Evolutionary conservation across 768 basidiomycete genomes (phyloP).

Genomic region (Boletus rubescentipes): DNA sequence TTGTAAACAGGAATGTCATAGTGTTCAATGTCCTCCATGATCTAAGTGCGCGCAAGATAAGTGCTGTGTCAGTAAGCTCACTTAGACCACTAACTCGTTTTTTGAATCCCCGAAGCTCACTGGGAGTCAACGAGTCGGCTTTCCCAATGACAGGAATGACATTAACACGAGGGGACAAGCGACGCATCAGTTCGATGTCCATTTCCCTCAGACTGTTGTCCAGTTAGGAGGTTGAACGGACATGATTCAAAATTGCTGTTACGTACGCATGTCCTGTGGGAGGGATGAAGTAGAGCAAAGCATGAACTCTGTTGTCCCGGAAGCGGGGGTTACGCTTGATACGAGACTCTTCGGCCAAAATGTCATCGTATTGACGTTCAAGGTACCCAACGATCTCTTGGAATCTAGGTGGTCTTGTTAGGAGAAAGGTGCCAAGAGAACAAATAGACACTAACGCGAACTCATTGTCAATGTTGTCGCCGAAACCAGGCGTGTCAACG

Average conservation of each 20-base stretch:
- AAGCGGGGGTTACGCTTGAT: slow-evolving; percentile 99
- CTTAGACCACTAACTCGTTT: slow-evolving; percentile 60
- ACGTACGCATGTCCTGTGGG: slow-evolving; percentile 97
- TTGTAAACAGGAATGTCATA: slow-evolving; percentile 99
- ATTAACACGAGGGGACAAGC: slow-evolving; percentile 95
- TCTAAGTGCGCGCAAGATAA: slow-evolving; percentile 48
- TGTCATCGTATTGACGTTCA: slow-evolving; percentile 98
- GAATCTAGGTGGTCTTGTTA: slow-evolving; percentile 55
- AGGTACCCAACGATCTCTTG: slow-evolving; percentile 96
- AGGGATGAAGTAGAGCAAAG: slow-evolving; percentile 95
- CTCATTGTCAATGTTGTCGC: slow-evolving; percentile 98
- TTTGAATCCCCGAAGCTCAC: slow-evolving; percentile 93
- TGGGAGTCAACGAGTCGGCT: slow-evolving; percentile 91
- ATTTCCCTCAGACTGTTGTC: slow-evolving; percentile 82
- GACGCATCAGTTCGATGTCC: slow-evolving; percentile 99
- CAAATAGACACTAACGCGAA: slow-evolving; percentile 69
- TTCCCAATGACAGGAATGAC: slow-evolving; percentile 99
- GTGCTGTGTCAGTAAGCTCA: background rate
- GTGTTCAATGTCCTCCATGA: slow-evolving; percentile 99
- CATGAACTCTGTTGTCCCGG: slow-evolving; percentile 96
- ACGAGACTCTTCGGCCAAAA: slow-evolving; percentile 95
- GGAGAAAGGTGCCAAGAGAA: slow-evolving; percentile 3
- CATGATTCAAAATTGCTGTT: background rate
- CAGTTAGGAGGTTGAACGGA: background rate
- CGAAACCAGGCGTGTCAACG: slow-evolving; percentile 98